Percentiles rank a stretch among this genome's conserved stretches.
Evolutionary conservation across 2,329 filamentous ascomycete genomes (phyloP).

Genomic region (Aspergillus pseudoglaucus): DNA sequence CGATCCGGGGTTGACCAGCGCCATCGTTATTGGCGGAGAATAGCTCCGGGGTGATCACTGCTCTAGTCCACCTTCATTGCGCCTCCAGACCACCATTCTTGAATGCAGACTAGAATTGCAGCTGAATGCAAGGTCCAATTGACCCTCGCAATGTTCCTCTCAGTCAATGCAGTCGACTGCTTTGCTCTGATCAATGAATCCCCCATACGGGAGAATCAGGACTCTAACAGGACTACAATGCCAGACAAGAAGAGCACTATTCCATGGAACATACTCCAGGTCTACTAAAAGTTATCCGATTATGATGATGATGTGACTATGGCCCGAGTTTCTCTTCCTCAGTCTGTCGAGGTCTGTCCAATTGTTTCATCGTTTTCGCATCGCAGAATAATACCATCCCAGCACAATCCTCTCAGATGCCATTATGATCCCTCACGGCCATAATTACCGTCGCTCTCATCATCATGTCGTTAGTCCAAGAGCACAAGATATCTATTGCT

Average conservation of each 20-base stretch:
- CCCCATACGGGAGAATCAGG: too few relatives aligned
- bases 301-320: neutral
- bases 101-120: neutral
- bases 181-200: too few relatives aligned
- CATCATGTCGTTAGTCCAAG: slow-evolving; percentile 3
- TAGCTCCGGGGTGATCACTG: neutral
- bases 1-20: slow-evolving; percentile 11
- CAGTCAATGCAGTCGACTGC: too few relatives aligned
- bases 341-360: neutral
- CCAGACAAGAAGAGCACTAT: too few relatives aligned
- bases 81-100: too few relatives aligned
- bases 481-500: neutral
- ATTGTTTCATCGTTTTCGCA: neutral
- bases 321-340: neutral
- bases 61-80: neutral
- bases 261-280: too few relatives aligned
- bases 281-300: neutral
- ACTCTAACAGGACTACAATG: too few relatives aligned
- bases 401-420: neutral
- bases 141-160: neutral
- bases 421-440: neutral
- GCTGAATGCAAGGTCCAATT: neutral
- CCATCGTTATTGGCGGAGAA: neutral
- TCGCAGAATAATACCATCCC: neutral
- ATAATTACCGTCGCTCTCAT: neutral